Conservation (phyloP, 2,329 filamentous ascomycete species). For the Diaporthe sp. region DNA sequence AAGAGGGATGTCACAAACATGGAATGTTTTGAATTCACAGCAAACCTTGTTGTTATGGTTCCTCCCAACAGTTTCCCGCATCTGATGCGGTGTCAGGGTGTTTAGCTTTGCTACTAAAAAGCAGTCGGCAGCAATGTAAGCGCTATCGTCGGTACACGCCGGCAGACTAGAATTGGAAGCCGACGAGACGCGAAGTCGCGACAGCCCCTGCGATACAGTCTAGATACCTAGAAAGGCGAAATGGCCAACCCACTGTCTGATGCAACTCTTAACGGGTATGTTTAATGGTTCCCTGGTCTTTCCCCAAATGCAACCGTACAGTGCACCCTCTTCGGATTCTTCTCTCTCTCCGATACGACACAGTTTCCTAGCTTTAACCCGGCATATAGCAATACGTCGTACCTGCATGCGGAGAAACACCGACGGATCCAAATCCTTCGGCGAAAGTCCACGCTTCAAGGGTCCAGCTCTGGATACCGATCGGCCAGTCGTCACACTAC, state of each 20-base stretch:
- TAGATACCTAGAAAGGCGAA: not conserved
- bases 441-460: not conserved
- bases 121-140: not conserved
- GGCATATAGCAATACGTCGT: not conserved
- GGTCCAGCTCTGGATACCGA: not conserved
- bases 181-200: not conserved
- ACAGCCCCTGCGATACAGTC: not conserved
- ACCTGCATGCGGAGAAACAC: slow-evolving; percentile 20
- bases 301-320: slow-evolving; percentile 22
- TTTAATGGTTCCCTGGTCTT: not conserved
- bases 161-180: slow-evolving; percentile 9
- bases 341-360: not conserved
- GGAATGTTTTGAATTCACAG: not conserved
- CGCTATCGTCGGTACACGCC: not conserved
- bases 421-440: not conserved
- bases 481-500: not conserved
- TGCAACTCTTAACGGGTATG: slow-evolving; percentile 7
- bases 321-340: slow-evolving; percentile 2
- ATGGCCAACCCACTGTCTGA: not conserved
- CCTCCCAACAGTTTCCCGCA: not conserved
- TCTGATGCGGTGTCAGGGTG: not conserved
- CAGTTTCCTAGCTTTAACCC: not conserved
- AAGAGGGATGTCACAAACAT: slow-evolving; percentile 5
- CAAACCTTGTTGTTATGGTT: slow-evolving; percentile 1
- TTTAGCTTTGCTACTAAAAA: not conserved